phyloP scores from a whole-genome alignment of 164 flowering plant species.

The Litsea cubeba region DNA sequence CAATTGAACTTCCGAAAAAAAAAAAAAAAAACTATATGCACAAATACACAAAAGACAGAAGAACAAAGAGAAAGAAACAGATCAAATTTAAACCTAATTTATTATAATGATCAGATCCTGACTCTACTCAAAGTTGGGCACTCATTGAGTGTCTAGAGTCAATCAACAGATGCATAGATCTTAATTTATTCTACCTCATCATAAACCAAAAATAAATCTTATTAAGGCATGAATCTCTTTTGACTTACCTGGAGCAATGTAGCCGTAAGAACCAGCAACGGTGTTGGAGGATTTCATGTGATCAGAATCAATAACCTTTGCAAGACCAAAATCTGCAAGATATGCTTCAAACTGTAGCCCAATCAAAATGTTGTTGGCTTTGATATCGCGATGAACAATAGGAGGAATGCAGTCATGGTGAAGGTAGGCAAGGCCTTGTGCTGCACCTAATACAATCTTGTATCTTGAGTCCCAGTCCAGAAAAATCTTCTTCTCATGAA shows the following conservation, averaged over 20 bases:
- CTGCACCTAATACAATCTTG: constrained; percentile 50
- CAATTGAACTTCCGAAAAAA: no score
- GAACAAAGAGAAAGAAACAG: no score
- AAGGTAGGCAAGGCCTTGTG: constrained; percentile 58
- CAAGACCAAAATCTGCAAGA: constrained; percentile 67
- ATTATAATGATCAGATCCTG: background rate
- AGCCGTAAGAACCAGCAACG: constrained; percentile 65
- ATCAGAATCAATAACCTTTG: constrained; percentile 40
- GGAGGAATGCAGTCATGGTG: constrained; percentile 71
- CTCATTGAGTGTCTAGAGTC: background rate
- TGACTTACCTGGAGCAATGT: constrained; percentile 64
- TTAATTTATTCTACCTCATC: background rate
- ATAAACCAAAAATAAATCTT: background rate
- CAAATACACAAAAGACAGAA: no score
- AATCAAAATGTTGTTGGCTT: constrained; percentile 54
- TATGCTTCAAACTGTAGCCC: constrained; percentile 51
- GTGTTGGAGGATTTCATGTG: constrained; percentile 24
- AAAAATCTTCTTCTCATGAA: constrained; percentile 39
- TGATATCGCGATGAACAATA: constrained; percentile 57
- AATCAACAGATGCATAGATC: background rate
- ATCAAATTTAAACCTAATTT: background rate
- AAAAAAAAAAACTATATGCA: no score
- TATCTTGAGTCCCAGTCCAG: constrained; percentile 62
- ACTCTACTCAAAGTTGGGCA: background rate
- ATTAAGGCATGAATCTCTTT: background rate